A percentile compares a stretch with the other conserved stretches of the same genome.
Conservation (phyloP, 2,329 filamentous ascomycete species). For the Byssoonygena ceratinophila region DNA sequence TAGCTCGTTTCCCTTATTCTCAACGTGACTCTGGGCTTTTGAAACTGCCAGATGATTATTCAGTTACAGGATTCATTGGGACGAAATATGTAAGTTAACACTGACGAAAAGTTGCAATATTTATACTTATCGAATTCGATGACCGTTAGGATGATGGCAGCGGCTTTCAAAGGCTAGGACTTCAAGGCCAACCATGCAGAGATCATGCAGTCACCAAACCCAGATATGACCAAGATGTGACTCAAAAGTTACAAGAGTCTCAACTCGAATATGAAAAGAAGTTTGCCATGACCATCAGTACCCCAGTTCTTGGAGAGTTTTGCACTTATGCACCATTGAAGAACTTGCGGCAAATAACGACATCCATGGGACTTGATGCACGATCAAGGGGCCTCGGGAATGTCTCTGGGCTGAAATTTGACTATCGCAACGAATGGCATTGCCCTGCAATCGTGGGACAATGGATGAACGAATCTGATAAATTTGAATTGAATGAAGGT, state of each 20-base stretch:
- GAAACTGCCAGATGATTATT: background rate
- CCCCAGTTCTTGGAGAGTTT: background rate
- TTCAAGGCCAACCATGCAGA: background rate
- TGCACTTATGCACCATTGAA: constrained; percentile 7
- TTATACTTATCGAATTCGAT: background rate
- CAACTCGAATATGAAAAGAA: constrained; percentile 5
- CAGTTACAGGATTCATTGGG: constrained; percentile 4
- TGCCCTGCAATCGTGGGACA: constrained; percentile 9
- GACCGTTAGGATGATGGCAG: background rate
- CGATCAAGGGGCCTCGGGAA: background rate
- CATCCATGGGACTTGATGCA: background rate
- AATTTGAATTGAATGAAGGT: background rate
- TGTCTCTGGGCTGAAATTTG: constrained; percentile 10
- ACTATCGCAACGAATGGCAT: constrained; percentile 7
- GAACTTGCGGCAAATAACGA: constrained; percentile 3
- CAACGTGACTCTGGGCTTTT: background rate
- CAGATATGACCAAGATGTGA: background rate
- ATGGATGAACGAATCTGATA: constrained; percentile 11
- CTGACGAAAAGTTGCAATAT: too few relatives aligned
- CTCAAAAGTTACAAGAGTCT: background rate
- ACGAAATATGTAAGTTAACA: constrained; percentile 8
- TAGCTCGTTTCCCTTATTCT: background rate
- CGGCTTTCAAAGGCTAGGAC: background rate
- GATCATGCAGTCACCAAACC: background rate
- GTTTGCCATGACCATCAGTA: background rate